Base-by-base conservation (phyloP, 768 basidiomycete genomes). In the Pleurotus cornucopiae region DNA sequence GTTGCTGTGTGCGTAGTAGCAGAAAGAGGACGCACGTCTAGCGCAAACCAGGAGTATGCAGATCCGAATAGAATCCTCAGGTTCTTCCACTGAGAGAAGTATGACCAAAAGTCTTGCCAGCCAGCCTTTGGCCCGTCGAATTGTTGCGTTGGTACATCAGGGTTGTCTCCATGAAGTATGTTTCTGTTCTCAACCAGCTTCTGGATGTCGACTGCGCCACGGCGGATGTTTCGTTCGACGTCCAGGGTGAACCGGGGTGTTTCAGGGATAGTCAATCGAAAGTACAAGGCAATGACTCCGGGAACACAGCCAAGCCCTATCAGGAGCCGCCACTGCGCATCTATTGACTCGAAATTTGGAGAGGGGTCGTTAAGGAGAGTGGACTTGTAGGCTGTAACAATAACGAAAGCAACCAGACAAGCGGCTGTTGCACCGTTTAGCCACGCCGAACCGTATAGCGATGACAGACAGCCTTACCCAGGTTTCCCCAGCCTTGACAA, bases 201-300 rank as follows among this genome's bases (percentile, higher is more conserved):
- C 56, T 86, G 77, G 60, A 93, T 89, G 62, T 94, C 93, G 37
- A 77, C 71, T 1, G 82, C 57, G 6, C 90, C 92, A 65, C 87
- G 88, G 40, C 79, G 74, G 46, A 95, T 73, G 68, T 94, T 92
- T 51, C 87, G 78, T 69, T 93, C 91, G 58, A 95, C 81, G 75
- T 95, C 93, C 88, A 94, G 91, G 57, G 92, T 95, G 67, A 79
- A 82, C 60, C 93, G 89, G 26, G 93, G 92, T 0, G 91, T 94
- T 69, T 94, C 91, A 4, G 92, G 90, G 63, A 94, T 94, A 23
- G 92, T 93, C 25, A 94, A 79, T 66, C 92, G 89, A 86, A 90
- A 94, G 75, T 92, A 94, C 47, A 94, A 83, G 14, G 90, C 92
- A 57, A 92, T 66, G 45, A 76, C 78, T 51, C 83, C 93, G 38